Evolutionary conservation across 768 basidiomycete genomes (phyloP).

Genomic region (Boletales sp.): DNA sequence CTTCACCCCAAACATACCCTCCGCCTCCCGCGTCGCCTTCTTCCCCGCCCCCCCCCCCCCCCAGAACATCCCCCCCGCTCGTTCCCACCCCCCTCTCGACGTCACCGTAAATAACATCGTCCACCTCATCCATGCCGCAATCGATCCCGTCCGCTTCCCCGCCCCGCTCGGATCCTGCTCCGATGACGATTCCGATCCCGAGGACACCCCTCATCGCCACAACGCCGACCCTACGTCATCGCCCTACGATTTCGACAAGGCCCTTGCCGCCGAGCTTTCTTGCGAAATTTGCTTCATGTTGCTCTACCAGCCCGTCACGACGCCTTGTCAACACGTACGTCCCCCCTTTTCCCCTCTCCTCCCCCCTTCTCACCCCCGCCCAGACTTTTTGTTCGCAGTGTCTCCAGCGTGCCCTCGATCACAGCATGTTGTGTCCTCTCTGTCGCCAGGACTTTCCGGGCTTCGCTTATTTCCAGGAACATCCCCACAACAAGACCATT

Average conservation of each 20-base stretch:
- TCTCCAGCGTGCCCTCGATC: conserved; percentile 87
- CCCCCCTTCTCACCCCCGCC: conserved; percentile 5
- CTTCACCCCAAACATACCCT: conserved; percentile 38
- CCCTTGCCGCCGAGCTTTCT: conserved; percentile 62
- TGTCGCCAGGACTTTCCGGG: conserved; percentile 78
- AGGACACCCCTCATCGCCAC: conserved; percentile 19
- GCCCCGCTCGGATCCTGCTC: conserved; percentile 22
- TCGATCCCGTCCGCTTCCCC: conserved; percentile 6
- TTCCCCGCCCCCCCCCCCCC: conserved; percentile 33
- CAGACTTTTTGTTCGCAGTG: conserved; percentile 91
- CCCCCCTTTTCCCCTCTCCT: conserved; percentile 3
- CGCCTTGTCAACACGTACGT: conserved; percentile 92
- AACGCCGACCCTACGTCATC: conserved; percentile 20
- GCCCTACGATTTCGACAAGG: conserved; percentile 51
- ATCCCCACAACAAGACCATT: conserved; percentile 68
- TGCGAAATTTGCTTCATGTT: conserved; percentile 92
- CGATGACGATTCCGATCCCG: conserved; percentile 31
- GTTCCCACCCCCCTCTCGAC: conserved; percentile 33
- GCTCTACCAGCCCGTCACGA: conserved; percentile 83
- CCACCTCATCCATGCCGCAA: conserved; percentile 34
- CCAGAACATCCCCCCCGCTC: not conserved
- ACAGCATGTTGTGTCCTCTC: conserved; percentile 76
- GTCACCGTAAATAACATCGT: conserved; percentile 58
- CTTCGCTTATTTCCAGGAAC: conserved; percentile 76
- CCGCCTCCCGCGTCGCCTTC: conserved; percentile 34